These are phyloP conservation scores for Solanum gracilifrons DNA, from an alignment of 257 asterid species.

Conservation along the genomic window DNA sequence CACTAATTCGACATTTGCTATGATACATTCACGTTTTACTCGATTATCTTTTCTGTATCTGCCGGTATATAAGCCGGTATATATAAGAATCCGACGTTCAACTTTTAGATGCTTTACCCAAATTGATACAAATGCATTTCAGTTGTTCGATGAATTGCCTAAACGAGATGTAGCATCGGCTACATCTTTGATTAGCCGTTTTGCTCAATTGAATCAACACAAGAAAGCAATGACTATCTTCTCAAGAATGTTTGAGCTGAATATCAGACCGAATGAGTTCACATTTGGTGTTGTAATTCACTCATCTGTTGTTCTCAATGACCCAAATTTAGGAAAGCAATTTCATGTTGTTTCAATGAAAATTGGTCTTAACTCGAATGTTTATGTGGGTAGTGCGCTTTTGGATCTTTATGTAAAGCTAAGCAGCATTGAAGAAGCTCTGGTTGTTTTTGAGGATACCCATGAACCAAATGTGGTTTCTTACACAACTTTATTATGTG, in stretches of 20 bases:
- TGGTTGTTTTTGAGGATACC: constrained; percentile 41
- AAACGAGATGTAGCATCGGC: constrained; percentile 34
- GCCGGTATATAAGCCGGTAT: neutral
- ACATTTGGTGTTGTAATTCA: constrained; percentile 57
- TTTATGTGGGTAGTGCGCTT: constrained; percentile 60
- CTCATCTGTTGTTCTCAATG: constrained; percentile 36
- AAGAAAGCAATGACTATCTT: constrained; percentile 37
- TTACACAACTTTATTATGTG: constrained; percentile 51
- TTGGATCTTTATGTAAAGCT: constrained; percentile 57
- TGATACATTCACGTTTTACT: neutral
- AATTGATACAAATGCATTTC: constrained; percentile 2
- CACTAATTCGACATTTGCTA: no score
- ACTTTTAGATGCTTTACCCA: neutral
- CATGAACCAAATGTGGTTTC: constrained; percentile 64
- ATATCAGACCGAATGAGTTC: constrained; percentile 57
- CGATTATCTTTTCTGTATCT: neutral
- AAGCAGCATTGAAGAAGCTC: constrained; percentile 27
- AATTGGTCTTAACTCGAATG: constrained; percentile 36
- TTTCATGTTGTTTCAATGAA: constrained; percentile 40
- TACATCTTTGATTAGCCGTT: constrained; percentile 40
- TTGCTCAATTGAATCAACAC: constrained; percentile 40
- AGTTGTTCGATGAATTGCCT: constrained; percentile 53
- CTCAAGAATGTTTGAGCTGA: constrained; percentile 31
- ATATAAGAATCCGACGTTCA: neutral
- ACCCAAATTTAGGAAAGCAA: constrained; percentile 53